These are phyloP conservation scores for Globisporangium nagaii DNA, from an alignment of 352 stramenopile genomes.

Conservation along the genomic window DNA sequence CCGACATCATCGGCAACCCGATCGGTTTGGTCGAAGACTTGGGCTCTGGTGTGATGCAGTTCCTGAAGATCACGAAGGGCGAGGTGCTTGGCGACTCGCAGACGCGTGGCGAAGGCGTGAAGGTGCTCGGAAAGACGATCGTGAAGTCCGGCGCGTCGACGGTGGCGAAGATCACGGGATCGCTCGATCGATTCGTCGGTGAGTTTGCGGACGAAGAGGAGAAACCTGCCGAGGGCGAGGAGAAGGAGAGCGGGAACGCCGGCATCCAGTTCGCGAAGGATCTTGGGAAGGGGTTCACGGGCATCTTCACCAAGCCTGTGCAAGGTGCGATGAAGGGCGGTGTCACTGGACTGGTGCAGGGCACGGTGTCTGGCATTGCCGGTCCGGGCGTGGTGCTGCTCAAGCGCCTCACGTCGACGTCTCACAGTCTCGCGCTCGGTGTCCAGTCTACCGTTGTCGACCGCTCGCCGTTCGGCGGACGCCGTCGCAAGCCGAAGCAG, in stretches of 20 bases:
- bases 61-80: slow-evolving; percentile 87
- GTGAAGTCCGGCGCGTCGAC: slow-evolving; percentile 71
- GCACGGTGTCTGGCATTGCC: slow-evolving; percentile 72
- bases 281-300: slow-evolving; percentile 75
- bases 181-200: slow-evolving; percentile 81
- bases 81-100: slow-evolving; percentile 77
- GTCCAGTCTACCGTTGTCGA: slow-evolving; percentile 81
- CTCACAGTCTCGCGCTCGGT: slow-evolving; percentile 69
- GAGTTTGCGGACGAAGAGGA: slow-evolving; percentile 66
- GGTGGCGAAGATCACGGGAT: slow-evolving; percentile 79
- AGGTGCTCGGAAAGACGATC: slow-evolving; percentile 83
- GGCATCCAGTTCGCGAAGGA: slow-evolving; percentile 85
- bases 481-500: slow-evolving; percentile 62
- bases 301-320: slow-evolving; percentile 85
- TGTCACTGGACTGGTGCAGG: slow-evolving; percentile 69
- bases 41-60: slow-evolving; percentile 80
- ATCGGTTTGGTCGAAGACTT: slow-evolving; percentile 86
- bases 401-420: slow-evolving; percentile 80
- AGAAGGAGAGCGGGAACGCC: slow-evolving; percentile 15
- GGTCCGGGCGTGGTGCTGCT: slow-evolving; percentile 78
- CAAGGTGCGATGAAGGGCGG: slow-evolving; percentile 76
- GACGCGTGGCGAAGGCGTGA: slow-evolving; percentile 80
- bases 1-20: slow-evolving; percentile 83
- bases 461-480: slow-evolving; percentile 68
- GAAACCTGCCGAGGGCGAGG: slow-evolving; percentile 9